phyloP scores from a whole-genome alignment of 768 basidiomycete species.

The Krasilnikovozyma curviuscula region DNA sequence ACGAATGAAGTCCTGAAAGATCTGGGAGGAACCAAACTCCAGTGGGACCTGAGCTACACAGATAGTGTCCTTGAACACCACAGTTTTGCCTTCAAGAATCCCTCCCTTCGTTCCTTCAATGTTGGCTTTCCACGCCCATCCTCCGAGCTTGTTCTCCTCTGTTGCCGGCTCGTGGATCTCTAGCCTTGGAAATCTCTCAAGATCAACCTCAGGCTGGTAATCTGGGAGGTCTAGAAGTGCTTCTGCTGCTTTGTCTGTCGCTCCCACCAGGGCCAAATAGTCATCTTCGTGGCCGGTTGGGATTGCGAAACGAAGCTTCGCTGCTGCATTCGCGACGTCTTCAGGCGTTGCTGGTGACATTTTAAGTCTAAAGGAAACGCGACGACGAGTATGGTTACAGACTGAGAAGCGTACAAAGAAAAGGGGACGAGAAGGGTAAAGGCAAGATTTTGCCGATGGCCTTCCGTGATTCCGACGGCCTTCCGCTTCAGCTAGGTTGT shows the following conservation, averaged over 20 bases:
- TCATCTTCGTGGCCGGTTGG: slow-evolving; percentile 15
- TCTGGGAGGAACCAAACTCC: slow-evolving; percentile 30
- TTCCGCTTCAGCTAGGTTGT: no score
- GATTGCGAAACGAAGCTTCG: slow-evolving; percentile 12
- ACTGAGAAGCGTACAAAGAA: no score
- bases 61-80: slow-evolving; percentile 33
- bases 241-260: slow-evolving; percentile 14
- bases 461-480: no score
- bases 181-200: slow-evolving; percentile 14
- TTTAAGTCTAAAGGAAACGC: no score
- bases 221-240: slow-evolving; percentile 13
- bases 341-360: no score
- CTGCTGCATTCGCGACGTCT: no score
- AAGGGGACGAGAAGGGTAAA: no score
- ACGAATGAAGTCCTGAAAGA: slow-evolving; percentile 25
- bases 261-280: slow-evolving; percentile 13
- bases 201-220: slow-evolving; percentile 16
- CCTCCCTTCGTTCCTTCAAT: slow-evolving; percentile 15
- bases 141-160: slow-evolving; percentile 15
- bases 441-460: no score
- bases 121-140: slow-evolving; percentile 16
- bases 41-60: slow-evolving; percentile 31
- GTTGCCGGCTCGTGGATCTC: slow-evolving; percentile 16
- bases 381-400: no score
- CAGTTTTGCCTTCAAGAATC: slow-evolving; percentile 27